Percentiles rank a stretch among this genome's conserved stretches.
Conservation (phyloP, 805 yeast species). For the Nakazawaea ambrosiae region DNA sequence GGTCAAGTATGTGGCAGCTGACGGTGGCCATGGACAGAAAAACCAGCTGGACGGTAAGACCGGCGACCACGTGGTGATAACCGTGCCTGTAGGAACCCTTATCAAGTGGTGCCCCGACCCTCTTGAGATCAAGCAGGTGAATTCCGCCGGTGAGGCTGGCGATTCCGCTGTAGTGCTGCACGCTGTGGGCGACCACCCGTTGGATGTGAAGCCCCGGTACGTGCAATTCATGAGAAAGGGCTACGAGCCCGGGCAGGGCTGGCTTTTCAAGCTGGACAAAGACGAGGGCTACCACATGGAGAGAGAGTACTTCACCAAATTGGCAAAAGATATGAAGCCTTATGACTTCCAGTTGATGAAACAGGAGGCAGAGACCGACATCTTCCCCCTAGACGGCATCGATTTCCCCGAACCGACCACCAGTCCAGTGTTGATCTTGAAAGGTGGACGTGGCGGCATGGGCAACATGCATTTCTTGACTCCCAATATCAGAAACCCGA, state of each 20-base stretch:
- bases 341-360: conserved; percentile 54
- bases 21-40: conserved; percentile 66
- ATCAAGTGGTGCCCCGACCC: conserved; percentile 84
- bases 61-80: conserved; percentile 73
- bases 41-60: conserved; percentile 80
- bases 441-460: conserved; percentile 91
- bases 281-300: conserved; percentile 62
- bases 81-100: conserved; percentile 89
- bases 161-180: conserved; percentile 14
- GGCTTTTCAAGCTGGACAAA: conserved; percentile 73
- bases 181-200: conserved; percentile 17
- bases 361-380: conserved; percentile 56
- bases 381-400: conserved; percentile 74
- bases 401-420: conserved; percentile 59
- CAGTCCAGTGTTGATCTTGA: conserved; percentile 60
- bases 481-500: conserved; percentile 76
- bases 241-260: conserved; percentile 71
- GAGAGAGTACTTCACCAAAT: conserved; percentile 57
- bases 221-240: conserved; percentile 59
- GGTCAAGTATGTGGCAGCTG: conserved; percentile 61
- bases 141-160: too few relatives aligned
- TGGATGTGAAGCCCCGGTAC: conserved; percentile 25
- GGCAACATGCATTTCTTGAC: conserved; percentile 96
- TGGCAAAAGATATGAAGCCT: conserved; percentile 55
- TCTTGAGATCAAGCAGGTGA: conserved; percentile 26